These are phyloP conservation scores for Tetracentron sinense DNA, from an alignment of 164 flowering plant species.

Conservation along the genomic window DNA sequence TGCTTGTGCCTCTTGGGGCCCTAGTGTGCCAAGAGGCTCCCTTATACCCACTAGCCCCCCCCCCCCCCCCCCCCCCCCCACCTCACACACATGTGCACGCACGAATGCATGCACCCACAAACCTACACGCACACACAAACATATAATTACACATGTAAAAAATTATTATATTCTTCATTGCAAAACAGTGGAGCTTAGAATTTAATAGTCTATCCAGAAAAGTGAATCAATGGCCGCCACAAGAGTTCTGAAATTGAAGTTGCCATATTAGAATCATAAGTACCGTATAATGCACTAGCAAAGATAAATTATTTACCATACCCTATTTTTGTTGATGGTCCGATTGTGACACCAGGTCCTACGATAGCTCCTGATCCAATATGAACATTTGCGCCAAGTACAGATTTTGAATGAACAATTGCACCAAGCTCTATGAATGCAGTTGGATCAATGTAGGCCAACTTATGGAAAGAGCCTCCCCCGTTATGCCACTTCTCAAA, in stretches of 20 bases:
- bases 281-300: background rate
- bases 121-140: too few species aligned
- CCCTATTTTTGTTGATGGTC: constrained; percentile 74
- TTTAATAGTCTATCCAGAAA: background rate
- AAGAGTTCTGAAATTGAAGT: background rate
- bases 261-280: background rate
- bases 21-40: too few species aligned
- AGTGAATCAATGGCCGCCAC: background rate
- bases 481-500: constrained; percentile 75
- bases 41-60: too few species aligned
- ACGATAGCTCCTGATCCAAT: constrained; percentile 75
- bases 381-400: constrained; percentile 50
- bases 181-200: background rate
- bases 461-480: constrained; percentile 67
- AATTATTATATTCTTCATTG: too few species aligned
- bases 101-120: too few species aligned
- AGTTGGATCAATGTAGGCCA: constrained; percentile 58
- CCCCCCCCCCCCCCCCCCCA: too few species aligned
- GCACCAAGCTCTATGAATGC: constrained; percentile 68
- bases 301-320: constrained; percentile 18
- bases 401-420: constrained; percentile 53
- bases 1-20: too few species aligned
- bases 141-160: too few species aligned
- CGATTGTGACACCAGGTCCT: constrained; percentile 67
- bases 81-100: too few species aligned